Percentiles rank a stretch among this genome's conserved stretches.
Evolutionary conservation across 768 basidiomycete genomes (phyloP).

Genomic region (Plicaturopsis crispa): DNA sequence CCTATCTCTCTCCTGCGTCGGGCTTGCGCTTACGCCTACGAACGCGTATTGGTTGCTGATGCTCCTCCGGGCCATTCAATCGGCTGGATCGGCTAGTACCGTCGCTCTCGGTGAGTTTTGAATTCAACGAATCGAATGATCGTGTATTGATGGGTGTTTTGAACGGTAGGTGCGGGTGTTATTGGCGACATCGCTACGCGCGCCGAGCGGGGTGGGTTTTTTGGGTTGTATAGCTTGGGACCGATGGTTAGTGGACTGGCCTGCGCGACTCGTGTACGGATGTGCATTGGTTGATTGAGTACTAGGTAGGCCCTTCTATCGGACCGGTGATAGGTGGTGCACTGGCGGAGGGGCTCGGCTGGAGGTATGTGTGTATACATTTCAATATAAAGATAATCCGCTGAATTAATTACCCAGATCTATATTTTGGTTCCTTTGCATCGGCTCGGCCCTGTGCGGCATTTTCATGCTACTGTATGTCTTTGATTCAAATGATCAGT

Average conservation of each 20-base stretch:
- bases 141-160: no score
- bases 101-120: conserved; percentile 62
- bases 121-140: no score
- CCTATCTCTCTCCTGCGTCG: conserved; percentile 60
- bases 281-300: background rate
- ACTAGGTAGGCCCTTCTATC: conserved; percentile 27
- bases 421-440: conserved; percentile 58
- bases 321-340: conserved; percentile 45
- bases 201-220: conserved; percentile 67
- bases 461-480: conserved; percentile 38
- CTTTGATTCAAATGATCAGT: conserved; percentile 16
- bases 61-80: conserved; percentile 74
- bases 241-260: conserved; percentile 51
- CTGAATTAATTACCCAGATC: conserved; percentile 26
- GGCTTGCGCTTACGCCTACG: conserved; percentile 38
- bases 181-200: conserved; percentile 72
- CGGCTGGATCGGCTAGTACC: conserved; percentile 72
- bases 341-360: conserved; percentile 50
- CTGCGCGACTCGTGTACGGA: conserved; percentile 33
- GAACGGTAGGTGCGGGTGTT: conserved; percentile 54
- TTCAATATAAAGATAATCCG: conserved; percentile 3
- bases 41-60: conserved; percentile 72
- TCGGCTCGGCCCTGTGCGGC: conserved; percentile 37
- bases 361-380: conserved; percentile 37
- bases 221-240: conserved; percentile 55